Evolutionary conservation across 2,329 filamentous ascomycete genomes (phyloP).

Genomic region (Scortechinia acanthostroma): DNA sequence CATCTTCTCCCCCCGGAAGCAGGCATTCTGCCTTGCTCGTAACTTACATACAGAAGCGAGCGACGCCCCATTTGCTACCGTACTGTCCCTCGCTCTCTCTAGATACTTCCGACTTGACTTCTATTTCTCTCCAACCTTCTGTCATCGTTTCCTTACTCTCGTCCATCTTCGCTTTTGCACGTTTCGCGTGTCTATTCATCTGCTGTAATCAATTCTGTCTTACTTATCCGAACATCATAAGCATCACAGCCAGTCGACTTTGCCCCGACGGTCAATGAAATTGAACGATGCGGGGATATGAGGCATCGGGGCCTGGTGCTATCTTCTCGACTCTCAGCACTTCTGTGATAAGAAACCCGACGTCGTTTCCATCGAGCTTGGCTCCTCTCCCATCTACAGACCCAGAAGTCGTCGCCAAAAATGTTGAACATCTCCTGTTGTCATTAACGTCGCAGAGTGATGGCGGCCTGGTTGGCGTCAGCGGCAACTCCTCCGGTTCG

Average conservation of each 20-base stretch:
- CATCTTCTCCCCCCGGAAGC: too few species aligned
- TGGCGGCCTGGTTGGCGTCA: background rate
- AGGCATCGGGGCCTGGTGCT: conserved; percentile 24
- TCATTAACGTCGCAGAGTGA: background rate
- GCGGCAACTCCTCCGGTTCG: conserved; percentile 13
- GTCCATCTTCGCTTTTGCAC: conserved; percentile 11
- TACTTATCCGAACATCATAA: too few species aligned
- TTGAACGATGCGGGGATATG: conserved; percentile 27
- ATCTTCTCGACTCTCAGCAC: conserved; percentile 21
- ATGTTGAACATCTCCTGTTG: background rate
- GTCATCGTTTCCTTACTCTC: background rate
- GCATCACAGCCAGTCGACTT: too few species aligned
- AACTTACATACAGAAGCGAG: too few species aligned
- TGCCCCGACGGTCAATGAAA: too few species aligned
- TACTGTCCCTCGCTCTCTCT: too few species aligned
- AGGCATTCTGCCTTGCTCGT: too few species aligned
- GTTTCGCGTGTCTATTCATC: too few species aligned
- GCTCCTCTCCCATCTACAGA: background rate
- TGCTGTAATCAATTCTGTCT: too few species aligned
- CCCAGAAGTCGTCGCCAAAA: background rate
- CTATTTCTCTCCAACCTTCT: too few species aligned
- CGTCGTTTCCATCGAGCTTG: background rate
- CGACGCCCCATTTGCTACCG: too few species aligned
- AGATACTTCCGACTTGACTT: too few species aligned
- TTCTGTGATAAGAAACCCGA: conserved; percentile 13